These are phyloP conservation scores for Cadophora malorum DNA, from an alignment of 2,329 filamentous ascomycete species.

Conservation along the genomic window DNA sequence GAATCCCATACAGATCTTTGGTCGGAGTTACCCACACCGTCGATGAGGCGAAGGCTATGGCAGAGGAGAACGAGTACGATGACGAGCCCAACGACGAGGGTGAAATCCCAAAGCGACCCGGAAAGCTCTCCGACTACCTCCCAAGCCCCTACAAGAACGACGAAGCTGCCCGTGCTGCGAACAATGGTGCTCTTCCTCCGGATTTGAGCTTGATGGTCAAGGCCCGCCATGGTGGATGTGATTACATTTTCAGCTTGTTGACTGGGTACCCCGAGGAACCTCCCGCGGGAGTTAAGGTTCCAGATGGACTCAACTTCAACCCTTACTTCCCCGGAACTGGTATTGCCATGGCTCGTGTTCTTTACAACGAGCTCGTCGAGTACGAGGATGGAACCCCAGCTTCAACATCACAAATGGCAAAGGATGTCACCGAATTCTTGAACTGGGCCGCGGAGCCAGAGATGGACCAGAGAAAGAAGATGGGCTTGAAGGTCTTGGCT, in stretches of 20 bases:
- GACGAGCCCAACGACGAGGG: slow-evolving; percentile 97
- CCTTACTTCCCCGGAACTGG: slow-evolving; percentile 99
- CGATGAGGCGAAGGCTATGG: slow-evolving; percentile 96
- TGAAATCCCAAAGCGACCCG: slow-evolving; percentile 96
- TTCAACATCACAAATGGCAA: slow-evolving; percentile 98
- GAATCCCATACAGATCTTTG: slow-evolving; percentile 90
- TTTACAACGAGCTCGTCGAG: slow-evolving; percentile 96
- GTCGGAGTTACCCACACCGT: slow-evolving; percentile 94
- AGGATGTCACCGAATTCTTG: slow-evolving; percentile 98
- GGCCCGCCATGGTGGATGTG: slow-evolving; percentile 94
- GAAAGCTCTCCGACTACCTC: slow-evolving; percentile 98
- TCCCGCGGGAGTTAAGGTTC: slow-evolving; percentile 85
- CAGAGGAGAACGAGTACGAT: slow-evolving; percentile 98
- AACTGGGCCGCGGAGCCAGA: slow-evolving; percentile 99
- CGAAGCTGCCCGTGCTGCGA: slow-evolving; percentile 95
- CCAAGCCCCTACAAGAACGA: slow-evolving; percentile 98
- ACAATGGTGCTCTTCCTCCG: slow-evolving; percentile 96
- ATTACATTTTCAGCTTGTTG: slow-evolving; percentile 97
- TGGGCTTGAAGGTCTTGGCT: slow-evolving; percentile 95
- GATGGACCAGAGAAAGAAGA: slow-evolving; percentile 99
- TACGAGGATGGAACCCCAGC: slow-evolving; percentile 97
- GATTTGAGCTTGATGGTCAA: slow-evolving; percentile 98
- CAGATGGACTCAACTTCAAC: slow-evolving; percentile 98
- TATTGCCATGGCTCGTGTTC: slow-evolving; percentile 98
- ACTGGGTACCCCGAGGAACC: slow-evolving; percentile 98